A percentile compares a stretch with the other conserved stretches of the same genome.
These are phyloP conservation scores for Anisodus acutangulus DNA, from an alignment of 257 asterid genomes.

Conservation along the genomic window DNA sequence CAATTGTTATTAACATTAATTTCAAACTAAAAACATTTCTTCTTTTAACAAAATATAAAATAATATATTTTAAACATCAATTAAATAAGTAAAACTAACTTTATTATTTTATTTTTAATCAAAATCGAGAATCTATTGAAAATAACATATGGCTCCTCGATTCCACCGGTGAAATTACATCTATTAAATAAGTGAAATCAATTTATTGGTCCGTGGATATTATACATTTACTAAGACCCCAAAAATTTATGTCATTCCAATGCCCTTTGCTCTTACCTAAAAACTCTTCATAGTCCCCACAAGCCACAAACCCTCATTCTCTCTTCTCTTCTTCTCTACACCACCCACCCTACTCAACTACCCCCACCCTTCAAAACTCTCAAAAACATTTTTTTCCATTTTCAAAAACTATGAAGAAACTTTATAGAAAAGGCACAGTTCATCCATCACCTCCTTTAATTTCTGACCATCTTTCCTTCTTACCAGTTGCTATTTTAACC, in stretches of 20 bases:
- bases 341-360: conserved; percentile 30
- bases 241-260: conserved; percentile 45
- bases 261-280: conserved; percentile 31
- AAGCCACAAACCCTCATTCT: background rate
- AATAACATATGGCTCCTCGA: no score
- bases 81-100: no score
- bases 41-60: no score
- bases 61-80: no score
- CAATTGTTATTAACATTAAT: no score
- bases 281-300: conserved; percentile 39
- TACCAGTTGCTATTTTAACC: conserved; percentile 64
- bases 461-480: conserved; percentile 63
- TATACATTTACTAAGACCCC: background rate
- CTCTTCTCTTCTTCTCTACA: conserved; percentile 29
- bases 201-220: no score
- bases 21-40: no score
- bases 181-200: no score
- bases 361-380: background rate
- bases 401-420: conserved; percentile 59
- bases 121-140: no score
- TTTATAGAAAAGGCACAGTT: conserved; percentile 59
- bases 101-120: no score
- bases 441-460: conserved; percentile 69
- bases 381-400: conserved; percentile 21
- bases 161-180: no score